Percentiles rank a stretch among this genome's conserved stretches.
These are phyloP conservation scores for Helianthus annuus DNA, from an alignment of 129 eudicot genomes.

Conservation along the genomic window HanXRQr2.0-SUNRISE NC_035437.2:126514938-126515437, in stretches of 20 bases:
- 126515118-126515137: conserved; percentile 99
- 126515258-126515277: too few species aligned
- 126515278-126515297: too few species aligned
- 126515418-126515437: too few species aligned
- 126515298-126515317: too few species aligned
- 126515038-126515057: not conserved
- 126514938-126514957: conserved; percentile 99
- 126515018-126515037: not conserved
- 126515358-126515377: too few species aligned
- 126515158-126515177: conserved; percentile 99
- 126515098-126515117: conserved; percentile 55
- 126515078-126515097: not conserved
- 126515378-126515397: too few species aligned
- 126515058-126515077: conserved; percentile 1
- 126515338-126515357: too few species aligned
- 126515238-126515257: too few species aligned
- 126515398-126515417: too few species aligned
- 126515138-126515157: conserved; percentile 99
- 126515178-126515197: conserved; percentile 99
- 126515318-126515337: too few species aligned
- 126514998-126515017: not conserved
- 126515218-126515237: not conserved
- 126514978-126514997: conserved; percentile 94
- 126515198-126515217: conserved; percentile 14
- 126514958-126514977: conserved; percentile 98